Evolutionary conservation across 768 basidiomycete species (phyloP), one percentile per base, ranked within the genome.

Genomic region (Termitomyces sp.): DNA sequence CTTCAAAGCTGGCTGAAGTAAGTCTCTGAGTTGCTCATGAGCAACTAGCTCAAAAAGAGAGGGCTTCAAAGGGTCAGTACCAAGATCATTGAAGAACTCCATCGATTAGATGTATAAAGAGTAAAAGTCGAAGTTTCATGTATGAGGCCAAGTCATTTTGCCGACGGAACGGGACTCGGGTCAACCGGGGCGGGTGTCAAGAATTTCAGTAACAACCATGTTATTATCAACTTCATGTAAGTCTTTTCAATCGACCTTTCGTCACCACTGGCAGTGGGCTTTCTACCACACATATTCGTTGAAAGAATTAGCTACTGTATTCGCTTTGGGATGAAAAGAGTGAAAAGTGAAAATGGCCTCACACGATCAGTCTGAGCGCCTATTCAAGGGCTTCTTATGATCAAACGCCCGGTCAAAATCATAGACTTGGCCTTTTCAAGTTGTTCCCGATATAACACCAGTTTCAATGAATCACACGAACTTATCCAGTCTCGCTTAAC

Each of bases 1-100:
- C 74, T 95, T 93, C 68, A 97, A 75, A 14, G 95, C 94, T 35
- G 96, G 96, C 66, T 98, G 95, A 13, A 98, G 79, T 7, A 97
- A 79, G 68, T 95, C 92, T 58, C 90, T 77, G 20, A 98, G 83
- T 69, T 98, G 94, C 63, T 97, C 95, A 70, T 97, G 92, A 7
- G 93, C 94, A 40, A 97, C 78, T 12, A 98, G 82, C 68, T 98
- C 95, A 65, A 96, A 98, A 14, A 97, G 72, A 12, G 90, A 90
- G 2, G 90, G 90, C 61, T 88, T 88, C 48, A 85, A 72, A 24
- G 88, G 80, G 66, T 92, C 87, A 9, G 80, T 78, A 32, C 88
- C 89, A 7, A 84, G 74, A 64, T 89, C 86, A 64, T 87, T 87
- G 73, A 88, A 89, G 76, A 92, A 92, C 68, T 92, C 87, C 90